phyloP scores from a whole-genome alignment of 257 asterid species.

The Lycium ferocissimum region DNA sequence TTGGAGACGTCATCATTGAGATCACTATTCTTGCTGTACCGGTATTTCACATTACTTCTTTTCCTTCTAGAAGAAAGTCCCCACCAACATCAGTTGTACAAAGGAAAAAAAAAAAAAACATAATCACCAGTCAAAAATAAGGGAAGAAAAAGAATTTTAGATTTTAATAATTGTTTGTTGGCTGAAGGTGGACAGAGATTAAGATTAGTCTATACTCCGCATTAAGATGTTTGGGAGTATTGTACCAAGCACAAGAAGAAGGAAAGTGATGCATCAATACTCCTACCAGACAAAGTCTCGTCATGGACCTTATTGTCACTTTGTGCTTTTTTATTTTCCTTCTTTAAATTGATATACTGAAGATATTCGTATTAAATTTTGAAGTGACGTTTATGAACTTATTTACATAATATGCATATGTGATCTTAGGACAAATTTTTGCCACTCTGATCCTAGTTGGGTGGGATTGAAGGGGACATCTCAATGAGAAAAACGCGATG shows the following conservation, averaged over 20 bases:
- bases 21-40: not conserved
- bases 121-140: not conserved
- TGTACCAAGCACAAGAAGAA: not conserved
- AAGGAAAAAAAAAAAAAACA: not conserved
- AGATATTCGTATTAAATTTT: not conserved
- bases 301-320: conserved; percentile 38
- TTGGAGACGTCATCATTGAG: conserved; percentile 14
- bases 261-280: conserved; percentile 50
- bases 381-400: not conserved
- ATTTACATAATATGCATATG: not conserved
- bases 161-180: not conserved
- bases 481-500: conserved; percentile 77
- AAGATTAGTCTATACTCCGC: conserved; percentile 16
- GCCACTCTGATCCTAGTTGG: conserved; percentile 18
- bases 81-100: not conserved
- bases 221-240: conserved; percentile 31
- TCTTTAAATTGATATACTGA: not conserved
- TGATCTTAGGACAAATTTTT: not conserved
- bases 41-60: not conserved
- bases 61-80: not conserved
- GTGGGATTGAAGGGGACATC: conserved; percentile 55
- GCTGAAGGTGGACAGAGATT: not conserved
- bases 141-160: not conserved
- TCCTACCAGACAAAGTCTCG: conserved; percentile 20
- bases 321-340: not conserved